These are phyloP conservation scores for Bothia castanella DNA, from an alignment of 1,284 basidiomycete genomes.

Conservation along the genomic window DNA sequence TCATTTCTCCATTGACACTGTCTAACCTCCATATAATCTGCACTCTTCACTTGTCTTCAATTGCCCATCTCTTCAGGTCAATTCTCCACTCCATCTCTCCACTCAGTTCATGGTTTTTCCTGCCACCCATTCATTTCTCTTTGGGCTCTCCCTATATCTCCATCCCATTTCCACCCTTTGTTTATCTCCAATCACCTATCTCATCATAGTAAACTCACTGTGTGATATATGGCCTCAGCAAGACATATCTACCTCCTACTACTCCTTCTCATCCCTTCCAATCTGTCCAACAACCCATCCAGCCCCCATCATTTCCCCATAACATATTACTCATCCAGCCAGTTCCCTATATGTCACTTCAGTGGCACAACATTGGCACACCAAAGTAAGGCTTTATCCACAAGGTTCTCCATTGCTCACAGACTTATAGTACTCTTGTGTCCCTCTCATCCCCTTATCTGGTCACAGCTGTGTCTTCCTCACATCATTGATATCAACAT, in stretches of 20 bases:
- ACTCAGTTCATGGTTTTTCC: slow-evolving; percentile 48
- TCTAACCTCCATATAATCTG: too few species aligned
- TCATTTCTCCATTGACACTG: slow-evolving; percentile 62
- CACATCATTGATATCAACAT: too few species aligned
- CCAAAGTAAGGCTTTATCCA: slow-evolving; percentile 71
- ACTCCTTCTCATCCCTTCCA: too few species aligned
- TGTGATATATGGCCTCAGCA: slow-evolving; percentile 73
- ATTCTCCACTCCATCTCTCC: slow-evolving; percentile 16
- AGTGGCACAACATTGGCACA: slow-evolving; percentile 39
- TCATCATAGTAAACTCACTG: slow-evolving; percentile 64
- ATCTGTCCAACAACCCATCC: slow-evolving; percentile 39
- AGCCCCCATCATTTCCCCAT: slow-evolving; percentile 32
- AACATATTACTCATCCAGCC: slow-evolving; percentile 21
- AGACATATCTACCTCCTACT: too few species aligned
- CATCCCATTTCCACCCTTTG: too few species aligned
- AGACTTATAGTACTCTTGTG: too few species aligned
- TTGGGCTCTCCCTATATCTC: slow-evolving; percentile 55
- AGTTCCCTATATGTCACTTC: slow-evolving; percentile 18
- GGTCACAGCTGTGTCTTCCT: too few species aligned
- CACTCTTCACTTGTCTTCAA: too few species aligned
- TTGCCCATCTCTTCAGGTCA: background rate
- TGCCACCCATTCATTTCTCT: slow-evolving; percentile 57
- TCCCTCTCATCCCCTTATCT: too few species aligned
- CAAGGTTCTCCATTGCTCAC: slow-evolving; percentile 70
- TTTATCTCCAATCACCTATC: slow-evolving; percentile 46